Conservation (phyloP, 2,329 filamentous ascomycete genomes). For the Pestalotiopsis sp. region DNA sequence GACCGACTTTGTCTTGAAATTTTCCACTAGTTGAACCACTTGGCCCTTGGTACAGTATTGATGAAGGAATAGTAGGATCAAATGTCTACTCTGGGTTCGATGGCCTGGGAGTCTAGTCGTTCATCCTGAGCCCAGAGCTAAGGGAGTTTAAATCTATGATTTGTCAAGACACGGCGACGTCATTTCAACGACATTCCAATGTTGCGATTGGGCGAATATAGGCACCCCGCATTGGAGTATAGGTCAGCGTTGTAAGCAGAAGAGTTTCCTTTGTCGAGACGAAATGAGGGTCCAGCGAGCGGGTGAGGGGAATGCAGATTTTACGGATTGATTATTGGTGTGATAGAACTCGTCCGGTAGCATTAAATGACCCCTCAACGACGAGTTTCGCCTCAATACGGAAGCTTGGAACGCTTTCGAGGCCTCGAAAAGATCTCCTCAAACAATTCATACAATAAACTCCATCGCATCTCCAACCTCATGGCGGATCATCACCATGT, state of each 20-base stretch:
- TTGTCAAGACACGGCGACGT: too few relatives aligned
- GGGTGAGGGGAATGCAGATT: too few relatives aligned
- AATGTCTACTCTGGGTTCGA: neutral
- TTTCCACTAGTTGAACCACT: neutral
- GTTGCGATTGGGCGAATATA: neutral
- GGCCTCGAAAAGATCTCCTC: too few relatives aligned
- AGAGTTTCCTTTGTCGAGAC: too few relatives aligned
- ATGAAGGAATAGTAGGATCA: neutral
- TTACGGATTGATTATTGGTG: too few relatives aligned
- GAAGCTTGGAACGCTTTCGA: too few relatives aligned
- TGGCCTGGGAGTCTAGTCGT: neutral
- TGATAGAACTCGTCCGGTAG: neutral
- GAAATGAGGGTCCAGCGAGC: too few relatives aligned
- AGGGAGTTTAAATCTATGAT: too few relatives aligned
- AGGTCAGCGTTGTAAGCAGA: too few relatives aligned
- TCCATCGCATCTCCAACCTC: neutral
- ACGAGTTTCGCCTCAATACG: neutral
- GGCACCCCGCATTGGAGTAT: neutral
- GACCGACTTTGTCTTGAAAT: neutral
- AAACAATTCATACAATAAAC: accelerated
- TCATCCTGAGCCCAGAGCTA: too few relatives aligned
- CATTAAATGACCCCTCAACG: neutral
- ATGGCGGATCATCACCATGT: neutral
- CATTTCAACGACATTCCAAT: neutral
- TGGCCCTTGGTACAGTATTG: neutral